Evolutionary conservation across 176 grass and related monocot species (phyloP).

Genomic region (Cocos nucifera): DNA sequence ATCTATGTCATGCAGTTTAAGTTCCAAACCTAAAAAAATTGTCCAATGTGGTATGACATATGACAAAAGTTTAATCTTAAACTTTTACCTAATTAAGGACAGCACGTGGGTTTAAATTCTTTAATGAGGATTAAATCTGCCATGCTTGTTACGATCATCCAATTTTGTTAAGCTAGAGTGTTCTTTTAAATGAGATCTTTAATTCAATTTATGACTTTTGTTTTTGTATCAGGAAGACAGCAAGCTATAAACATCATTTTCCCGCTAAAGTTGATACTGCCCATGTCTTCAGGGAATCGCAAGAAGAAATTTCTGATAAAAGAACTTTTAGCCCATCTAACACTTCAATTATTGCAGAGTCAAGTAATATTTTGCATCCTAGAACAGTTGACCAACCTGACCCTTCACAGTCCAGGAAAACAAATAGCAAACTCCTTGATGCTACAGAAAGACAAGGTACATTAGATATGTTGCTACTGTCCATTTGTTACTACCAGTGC

Average conservation of each 20-base stretch:
- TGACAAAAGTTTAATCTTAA: too few species aligned
- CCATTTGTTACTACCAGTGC: slow-evolving; percentile 13
- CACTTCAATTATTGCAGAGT: background rate
- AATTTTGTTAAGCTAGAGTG: too few species aligned
- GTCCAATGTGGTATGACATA: too few species aligned
- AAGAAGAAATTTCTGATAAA: slow-evolving; percentile 9
- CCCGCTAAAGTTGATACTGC: background rate
- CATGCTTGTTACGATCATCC: too few species aligned
- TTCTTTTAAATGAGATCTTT: too few species aligned
- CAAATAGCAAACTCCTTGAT: slow-evolving; percentile 14
- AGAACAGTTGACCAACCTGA: slow-evolving; percentile 14
- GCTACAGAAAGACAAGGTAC: slow-evolving; percentile 38
- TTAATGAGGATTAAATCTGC: too few species aligned
- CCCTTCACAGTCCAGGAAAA: slow-evolving; percentile 18
- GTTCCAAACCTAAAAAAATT: too few species aligned
- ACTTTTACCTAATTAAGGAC: too few species aligned
- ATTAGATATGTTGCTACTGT: slow-evolving; percentile 1
- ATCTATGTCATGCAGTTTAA: too few species aligned
- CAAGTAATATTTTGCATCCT: slow-evolving; percentile 13
- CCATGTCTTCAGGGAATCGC: background rate
- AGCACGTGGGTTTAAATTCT: too few species aligned
- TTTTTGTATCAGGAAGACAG: slow-evolving; percentile 13
- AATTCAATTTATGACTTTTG: background rate
- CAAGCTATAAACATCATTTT: background rate
- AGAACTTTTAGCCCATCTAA: background rate